Evolutionary conservation across 257 asterid species (phyloP).

Genomic region (Solanum infundibuliforme): DNA sequence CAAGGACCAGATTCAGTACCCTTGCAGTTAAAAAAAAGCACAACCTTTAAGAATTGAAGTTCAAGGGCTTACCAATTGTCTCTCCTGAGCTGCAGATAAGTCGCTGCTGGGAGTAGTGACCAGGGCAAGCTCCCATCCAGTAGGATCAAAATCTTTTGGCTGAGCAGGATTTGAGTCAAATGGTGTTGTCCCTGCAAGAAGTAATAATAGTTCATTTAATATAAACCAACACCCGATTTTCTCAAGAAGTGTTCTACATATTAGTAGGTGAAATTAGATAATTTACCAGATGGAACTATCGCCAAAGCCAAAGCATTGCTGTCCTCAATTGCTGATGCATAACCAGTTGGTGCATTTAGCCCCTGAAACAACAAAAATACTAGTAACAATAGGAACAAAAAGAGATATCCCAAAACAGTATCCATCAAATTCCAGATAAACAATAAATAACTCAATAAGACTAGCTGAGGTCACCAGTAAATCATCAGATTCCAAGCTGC

Average conservation of each 20-base stretch:
- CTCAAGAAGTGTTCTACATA: not conserved
- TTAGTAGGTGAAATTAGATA: not conserved
- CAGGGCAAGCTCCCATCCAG: conserved; percentile 97
- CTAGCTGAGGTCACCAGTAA: conserved; percentile 45
- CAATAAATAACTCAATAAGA: not conserved
- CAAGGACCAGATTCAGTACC: not conserved
- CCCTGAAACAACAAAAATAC: conserved; percentile 44
- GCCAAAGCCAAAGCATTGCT: conserved; percentile 89
- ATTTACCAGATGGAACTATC: conserved; percentile 75
- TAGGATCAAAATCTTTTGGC: conserved; percentile 55
- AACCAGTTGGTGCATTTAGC: conserved; percentile 35
- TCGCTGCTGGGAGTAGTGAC: conserved; percentile 83
- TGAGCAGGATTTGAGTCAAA: conserved; percentile 36
- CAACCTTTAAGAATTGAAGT: not conserved
- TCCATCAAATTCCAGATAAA: not conserved
- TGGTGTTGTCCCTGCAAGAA: conserved; percentile 44
- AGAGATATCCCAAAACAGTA: not conserved
- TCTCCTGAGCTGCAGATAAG: conserved; percentile 68
- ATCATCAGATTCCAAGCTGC: conserved; percentile 57
- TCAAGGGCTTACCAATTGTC: conserved; percentile 65
- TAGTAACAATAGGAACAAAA: not conserved
- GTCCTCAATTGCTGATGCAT: conserved; percentile 75
- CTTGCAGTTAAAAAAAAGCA: not conserved
- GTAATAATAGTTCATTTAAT: not conserved
- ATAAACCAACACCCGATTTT: not conserved